Conservation (phyloP, 768 basidiomycete genomes). For the Suillus fuscotomentosus region DNA sequence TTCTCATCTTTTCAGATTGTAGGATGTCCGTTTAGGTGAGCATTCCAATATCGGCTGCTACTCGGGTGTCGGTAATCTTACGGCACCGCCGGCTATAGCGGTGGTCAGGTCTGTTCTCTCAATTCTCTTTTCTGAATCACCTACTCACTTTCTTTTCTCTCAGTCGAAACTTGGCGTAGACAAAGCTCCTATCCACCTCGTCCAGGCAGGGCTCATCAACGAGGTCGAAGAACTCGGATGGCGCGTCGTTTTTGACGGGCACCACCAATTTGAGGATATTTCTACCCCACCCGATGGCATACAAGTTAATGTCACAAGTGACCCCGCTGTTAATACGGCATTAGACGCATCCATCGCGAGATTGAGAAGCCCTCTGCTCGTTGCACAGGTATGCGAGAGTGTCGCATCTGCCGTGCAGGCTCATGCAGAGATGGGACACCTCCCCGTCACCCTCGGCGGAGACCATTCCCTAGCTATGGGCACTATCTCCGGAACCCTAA, state of each 20-base stretch:
- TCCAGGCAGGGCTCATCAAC: constrained; percentile 78
- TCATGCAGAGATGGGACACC: constrained; percentile 73
- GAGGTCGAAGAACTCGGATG: constrained; percentile 83
- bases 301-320: neutral
- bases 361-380: constrained; percentile 87
- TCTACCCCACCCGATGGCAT: constrained; percentile 39
- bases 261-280: constrained; percentile 85
- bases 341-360: constrained; percentile 72
- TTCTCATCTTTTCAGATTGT: constrained; percentile 58
- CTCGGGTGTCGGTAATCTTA: constrained; percentile 1
- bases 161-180: constrained; percentile 83
- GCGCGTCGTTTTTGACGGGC: constrained; percentile 87
- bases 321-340: neutral
- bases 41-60: constrained; percentile 4
- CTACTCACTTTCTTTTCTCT: constrained; percentile 13
- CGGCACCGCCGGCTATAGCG: constrained; percentile 17
- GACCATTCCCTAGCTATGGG: constrained; percentile 96
- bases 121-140: neutral
- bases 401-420: constrained; percentile 75
- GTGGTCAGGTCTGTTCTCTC: constrained; percentile 28
- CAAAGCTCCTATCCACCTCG: constrained; percentile 83
- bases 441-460: constrained; percentile 91
- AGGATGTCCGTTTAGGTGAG: constrained; percentile 93
- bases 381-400: constrained; percentile 77
- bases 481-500: constrained; percentile 87